Conservation (phyloP, 345 rosid genomes). For the sweet orange (Citrus sinensis) region DNA sequence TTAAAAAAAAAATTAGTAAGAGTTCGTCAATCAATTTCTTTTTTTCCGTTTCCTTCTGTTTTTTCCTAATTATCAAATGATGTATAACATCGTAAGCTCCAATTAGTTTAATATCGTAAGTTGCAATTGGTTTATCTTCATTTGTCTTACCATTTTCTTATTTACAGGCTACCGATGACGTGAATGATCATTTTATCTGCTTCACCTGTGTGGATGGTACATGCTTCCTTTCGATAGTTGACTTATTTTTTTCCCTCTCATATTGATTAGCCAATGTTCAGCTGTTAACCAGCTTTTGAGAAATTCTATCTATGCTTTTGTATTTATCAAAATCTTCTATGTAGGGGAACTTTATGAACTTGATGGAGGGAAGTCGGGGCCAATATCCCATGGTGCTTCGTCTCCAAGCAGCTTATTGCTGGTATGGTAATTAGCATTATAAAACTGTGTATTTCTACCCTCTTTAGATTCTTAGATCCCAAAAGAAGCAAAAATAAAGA, state of each 20-base stretch:
- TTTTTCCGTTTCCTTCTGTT: background rate
- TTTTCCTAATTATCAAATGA: background rate
- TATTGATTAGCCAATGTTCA: no score
- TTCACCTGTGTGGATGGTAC: slow-evolving; percentile 81
- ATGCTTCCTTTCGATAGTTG: background rate
- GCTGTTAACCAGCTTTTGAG: background rate
- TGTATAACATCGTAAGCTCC: background rate
- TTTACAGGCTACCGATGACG: slow-evolving; percentile 67
- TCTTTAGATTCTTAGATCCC: background rate
- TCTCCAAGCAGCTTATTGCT: slow-evolving; percentile 63
- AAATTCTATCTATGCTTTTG: background rate
- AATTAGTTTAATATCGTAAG: background rate
- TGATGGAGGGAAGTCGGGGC: slow-evolving; percentile 84
- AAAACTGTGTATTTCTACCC: background rate
- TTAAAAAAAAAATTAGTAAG: background rate
- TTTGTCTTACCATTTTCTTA: background rate
- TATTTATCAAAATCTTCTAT: background rate
- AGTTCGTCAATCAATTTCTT: background rate
- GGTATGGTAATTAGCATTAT: slow-evolving; percentile 34
- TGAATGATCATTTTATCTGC: slow-evolving; percentile 79
- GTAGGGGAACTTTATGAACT: slow-evolving; percentile 86
- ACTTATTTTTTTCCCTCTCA: background rate
- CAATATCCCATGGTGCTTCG: slow-evolving; percentile 69
- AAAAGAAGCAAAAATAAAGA: background rate
- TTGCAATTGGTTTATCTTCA: background rate